A percentile compares a stretch with the other conserved stretches of the same genome.
Evolutionary conservation across 768 basidiomycete genomes (phyloP).

Genomic region (Tephrocybe rancida): DNA sequence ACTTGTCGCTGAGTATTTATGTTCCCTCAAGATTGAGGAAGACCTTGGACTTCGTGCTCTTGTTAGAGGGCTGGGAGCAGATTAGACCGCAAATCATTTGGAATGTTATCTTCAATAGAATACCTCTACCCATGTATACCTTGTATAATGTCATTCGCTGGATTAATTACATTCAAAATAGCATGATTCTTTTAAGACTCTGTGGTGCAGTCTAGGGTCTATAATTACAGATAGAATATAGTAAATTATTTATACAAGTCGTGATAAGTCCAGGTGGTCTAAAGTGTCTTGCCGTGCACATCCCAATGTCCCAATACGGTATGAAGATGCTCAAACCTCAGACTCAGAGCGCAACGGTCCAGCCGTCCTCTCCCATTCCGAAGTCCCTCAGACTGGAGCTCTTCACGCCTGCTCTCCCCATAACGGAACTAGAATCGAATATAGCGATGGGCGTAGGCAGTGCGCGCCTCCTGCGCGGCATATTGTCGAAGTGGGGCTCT

Average conservation of each 20-base stretch:
- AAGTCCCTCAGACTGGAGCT: constrained; percentile 18
- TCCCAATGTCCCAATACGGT: not conserved
- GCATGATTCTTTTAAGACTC: too few species aligned
- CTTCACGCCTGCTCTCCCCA: constrained; percentile 12
- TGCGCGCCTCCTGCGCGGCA: constrained; percentile 16
- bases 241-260: too few species aligned
- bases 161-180: too few species aligned
- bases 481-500: not conserved
- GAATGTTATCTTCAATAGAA: not conserved
- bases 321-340: not conserved
- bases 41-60: constrained; percentile 21
- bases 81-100: not conserved
- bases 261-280: too few species aligned
- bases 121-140: too few species aligned
- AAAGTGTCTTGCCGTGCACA: too few species aligned
- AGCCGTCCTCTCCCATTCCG: constrained; percentile 19
- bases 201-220: too few species aligned
- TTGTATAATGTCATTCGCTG: too few species aligned
- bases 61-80: constrained; percentile 14
- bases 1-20: not conserved
- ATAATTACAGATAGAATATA: too few species aligned
- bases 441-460: constrained; percentile 6
- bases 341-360: constrained; percentile 12
- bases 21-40: constrained; percentile 51
- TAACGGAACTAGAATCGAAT: constrained; percentile 5